A percentile compares a stretch with the other conserved stretches of the same genome.
phyloP scores from a whole-genome alignment of 129 eudicot genomes.

The Solidago caesia region DNA sequence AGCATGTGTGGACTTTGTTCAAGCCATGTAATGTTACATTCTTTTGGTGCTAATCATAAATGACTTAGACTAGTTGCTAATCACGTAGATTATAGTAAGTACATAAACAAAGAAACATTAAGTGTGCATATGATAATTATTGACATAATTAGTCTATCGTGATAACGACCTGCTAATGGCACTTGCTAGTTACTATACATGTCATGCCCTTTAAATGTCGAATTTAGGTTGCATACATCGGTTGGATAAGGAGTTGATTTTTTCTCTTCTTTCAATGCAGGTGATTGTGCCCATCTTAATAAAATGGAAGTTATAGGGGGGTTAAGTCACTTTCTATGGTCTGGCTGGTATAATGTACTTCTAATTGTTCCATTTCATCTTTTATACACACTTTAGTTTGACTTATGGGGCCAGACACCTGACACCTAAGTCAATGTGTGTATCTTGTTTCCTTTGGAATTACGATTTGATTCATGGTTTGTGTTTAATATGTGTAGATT shows the following conservation, averaged over 20 bases:
- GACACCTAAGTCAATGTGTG: constrained; percentile 16
- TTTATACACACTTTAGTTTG: background rate
- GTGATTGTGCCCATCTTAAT: constrained; percentile 20
- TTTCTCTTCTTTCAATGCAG: constrained; percentile 20
- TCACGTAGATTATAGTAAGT: constrained; percentile 20
- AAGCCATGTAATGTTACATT: constrained; percentile 3
- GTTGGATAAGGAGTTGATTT: background rate
- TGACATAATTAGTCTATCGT: constrained; percentile 18
- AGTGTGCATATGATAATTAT: constrained; percentile 1
- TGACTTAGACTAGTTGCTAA: constrained; percentile 11
- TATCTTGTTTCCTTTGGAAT: constrained; percentile 5
- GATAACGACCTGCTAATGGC: background rate
- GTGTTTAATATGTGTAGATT: constrained; percentile 34
- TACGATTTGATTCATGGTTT: background rate
- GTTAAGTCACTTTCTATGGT: constrained; percentile 62
- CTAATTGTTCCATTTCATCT: background rate
- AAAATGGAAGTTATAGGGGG: constrained; percentile 69
- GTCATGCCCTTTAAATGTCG: constrained; percentile 8
- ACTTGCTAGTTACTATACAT: constrained; percentile 14
- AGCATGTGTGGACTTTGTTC: constrained; percentile 6
- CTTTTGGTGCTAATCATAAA: constrained; percentile 16
- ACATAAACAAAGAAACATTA: constrained; percentile 20
- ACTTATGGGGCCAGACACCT: constrained; percentile 17
- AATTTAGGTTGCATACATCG: constrained; percentile 2
- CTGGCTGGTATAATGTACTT: constrained; percentile 53